Base-by-base conservation (phyloP, 2,329 filamentous ascomycete genomes). In the Colletotrichum tofieldiae region DNA sequence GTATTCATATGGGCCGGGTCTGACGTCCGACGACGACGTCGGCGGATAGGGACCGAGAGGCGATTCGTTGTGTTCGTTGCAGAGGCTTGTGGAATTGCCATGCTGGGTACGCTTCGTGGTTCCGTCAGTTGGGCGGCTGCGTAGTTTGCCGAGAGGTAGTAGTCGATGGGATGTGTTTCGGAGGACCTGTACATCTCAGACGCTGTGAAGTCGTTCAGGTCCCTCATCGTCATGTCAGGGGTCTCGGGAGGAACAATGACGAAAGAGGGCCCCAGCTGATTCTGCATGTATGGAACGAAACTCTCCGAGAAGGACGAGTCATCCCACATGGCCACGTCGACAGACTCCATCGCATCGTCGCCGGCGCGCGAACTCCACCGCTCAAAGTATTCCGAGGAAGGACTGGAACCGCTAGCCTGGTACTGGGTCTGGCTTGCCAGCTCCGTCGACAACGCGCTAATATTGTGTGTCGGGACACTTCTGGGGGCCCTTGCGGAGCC, bases 241-340 rank as follows among this genome's bases (percentile, higher is more conserved):
- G 32, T 32, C 16, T 72, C 69, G 1, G 69, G 65, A 20, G 69
- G 65, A 12, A 49, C 45, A 14, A 72, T 29, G 9, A 72, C 58
- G 26, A 72, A 49, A 7, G 59, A 49, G 14, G 65, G 69, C 12
- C 45, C 39, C 20, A 43, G 32, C 32, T 56, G 65, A 29, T 37
- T 49, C 6, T 58, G 26, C n/a, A 20, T 18, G 2, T 35, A n/a
- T 47, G 56, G 26, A 35, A 67, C 23, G 14, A 47, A 41, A 20
- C 26, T 41, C 20, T 35, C 58, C 47, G 49, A 23, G 2, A 41
- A 39, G 5, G 59, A 23, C 5, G 18, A 8, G 8, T 32, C 43
- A 3, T 29, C 6, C 51, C 56, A 68, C n/a, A 59, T 35, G 18
- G 11, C 20, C 26, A 23, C 6, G 14, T 37, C 45, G 29, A 71